Conservation (phyloP, 2,329 filamentous ascomycete genomes). For the Metarhizium brunneum region DNA sequence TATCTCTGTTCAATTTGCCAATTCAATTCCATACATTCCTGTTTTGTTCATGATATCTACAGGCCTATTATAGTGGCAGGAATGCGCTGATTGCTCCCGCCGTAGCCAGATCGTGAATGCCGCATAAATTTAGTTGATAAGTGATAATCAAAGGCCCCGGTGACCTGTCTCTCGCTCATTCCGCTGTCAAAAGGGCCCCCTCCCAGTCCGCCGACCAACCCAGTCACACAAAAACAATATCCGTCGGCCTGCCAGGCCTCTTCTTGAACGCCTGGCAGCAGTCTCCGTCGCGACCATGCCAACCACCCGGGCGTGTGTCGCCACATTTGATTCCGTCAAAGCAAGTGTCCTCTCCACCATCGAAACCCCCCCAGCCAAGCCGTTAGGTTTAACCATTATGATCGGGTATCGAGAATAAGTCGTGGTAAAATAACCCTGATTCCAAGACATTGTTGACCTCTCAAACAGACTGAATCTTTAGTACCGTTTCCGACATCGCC, state of each 20-base stretch:
- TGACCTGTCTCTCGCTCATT: constrained; percentile 3
- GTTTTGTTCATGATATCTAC: constrained; percentile 9
- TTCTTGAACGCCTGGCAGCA: constrained; percentile 18
- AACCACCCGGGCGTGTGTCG: constrained; percentile 5
- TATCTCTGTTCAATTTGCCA: neutral
- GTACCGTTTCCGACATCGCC: neutral
- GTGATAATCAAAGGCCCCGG: constrained; percentile 11
- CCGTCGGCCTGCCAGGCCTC: neutral
- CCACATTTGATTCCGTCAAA: constrained; percentile 14
- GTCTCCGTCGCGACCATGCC: constrained; percentile 17
- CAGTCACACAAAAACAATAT: neutral
- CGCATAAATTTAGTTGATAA: constrained; percentile 10
- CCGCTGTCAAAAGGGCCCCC: neutral
- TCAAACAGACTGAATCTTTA: neutral
- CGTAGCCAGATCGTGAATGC: constrained; percentile 11
- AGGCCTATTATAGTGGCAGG: constrained; percentile 2
- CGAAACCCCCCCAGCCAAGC: neutral
- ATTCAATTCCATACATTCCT: constrained; percentile 1
- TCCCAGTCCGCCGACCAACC: neutral
- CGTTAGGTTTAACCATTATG: neutral
- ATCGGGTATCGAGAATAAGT: neutral
- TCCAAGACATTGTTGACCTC: neutral
- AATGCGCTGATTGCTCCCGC: neutral
- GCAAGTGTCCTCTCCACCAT: neutral
- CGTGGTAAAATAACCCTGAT: neutral